Conservation (phyloP, 2,329 filamentous ascomycete species). For the Penicillium sp. region DNA sequence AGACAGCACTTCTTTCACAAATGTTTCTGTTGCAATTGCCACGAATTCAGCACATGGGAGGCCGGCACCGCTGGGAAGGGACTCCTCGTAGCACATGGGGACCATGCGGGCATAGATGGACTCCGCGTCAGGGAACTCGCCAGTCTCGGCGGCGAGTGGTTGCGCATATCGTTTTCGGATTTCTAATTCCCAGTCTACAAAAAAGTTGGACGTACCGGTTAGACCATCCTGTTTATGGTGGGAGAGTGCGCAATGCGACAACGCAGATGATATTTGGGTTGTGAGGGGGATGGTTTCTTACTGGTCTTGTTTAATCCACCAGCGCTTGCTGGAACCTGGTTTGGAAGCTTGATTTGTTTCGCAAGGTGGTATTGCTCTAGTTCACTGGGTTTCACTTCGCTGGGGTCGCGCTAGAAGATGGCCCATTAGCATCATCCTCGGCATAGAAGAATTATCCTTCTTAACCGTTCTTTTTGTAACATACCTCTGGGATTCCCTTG, state of each 20-base stretch:
- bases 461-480: slow-evolving; percentile 4
- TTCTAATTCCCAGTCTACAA: slow-evolving; percentile 61
- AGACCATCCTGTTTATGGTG: slow-evolving; percentile 8
- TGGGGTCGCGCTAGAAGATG: slow-evolving; percentile 35
- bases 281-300: slow-evolving; percentile 44
- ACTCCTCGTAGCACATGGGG: slow-evolving; percentile 66
- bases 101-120: slow-evolving; percentile 61
- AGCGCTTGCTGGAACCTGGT: slow-evolving; percentile 67
- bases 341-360: slow-evolving; percentile 52
- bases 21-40: slow-evolving; percentile 62
- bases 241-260: slow-evolving; percentile 2
- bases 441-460: not conserved
- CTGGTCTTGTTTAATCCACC: slow-evolving; percentile 77
- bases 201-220: slow-evolving; percentile 9
- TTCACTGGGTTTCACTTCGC: slow-evolving; percentile 32
- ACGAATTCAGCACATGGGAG: slow-evolving; percentile 59
- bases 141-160: slow-evolving; percentile 60
- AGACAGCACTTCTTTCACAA: slow-evolving; percentile 61
- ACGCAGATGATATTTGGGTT: slow-evolving; percentile 5
- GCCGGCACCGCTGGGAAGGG: slow-evolving; percentile 55
- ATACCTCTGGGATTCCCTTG: slow-evolving; percentile 54
- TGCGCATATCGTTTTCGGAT: slow-evolving; percentile 65
- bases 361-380: slow-evolving; percentile 47
- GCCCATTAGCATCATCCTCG: slow-evolving; percentile 10
- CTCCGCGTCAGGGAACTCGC: slow-evolving; percentile 61